These are phyloP conservation scores for Thelonectria discophora DNA, from an alignment of 2,329 filamentous ascomycete species.

Conservation along the genomic window DNA sequence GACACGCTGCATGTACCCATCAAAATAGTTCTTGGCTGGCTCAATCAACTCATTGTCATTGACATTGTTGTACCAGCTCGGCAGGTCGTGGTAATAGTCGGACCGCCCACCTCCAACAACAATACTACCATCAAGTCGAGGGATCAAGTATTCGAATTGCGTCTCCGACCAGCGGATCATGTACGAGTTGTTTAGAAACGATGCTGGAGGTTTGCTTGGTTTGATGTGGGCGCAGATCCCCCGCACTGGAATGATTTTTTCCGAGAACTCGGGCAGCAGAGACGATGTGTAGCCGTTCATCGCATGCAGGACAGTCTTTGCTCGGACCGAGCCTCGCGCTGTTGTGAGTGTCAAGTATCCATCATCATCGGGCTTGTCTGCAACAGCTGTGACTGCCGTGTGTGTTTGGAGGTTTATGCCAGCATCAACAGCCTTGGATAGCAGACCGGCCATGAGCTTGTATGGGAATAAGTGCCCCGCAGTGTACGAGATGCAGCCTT, in stretches of 20 bases:
- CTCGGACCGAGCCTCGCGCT: constrained; percentile 7
- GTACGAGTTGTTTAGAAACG: constrained; percentile 13
- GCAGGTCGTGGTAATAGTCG: constrained; percentile 17
- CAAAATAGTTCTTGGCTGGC: constrained; percentile 18
- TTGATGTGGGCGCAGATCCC: constrained; percentile 21
- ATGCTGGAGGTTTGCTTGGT: constrained; percentile 8
- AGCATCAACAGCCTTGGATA: constrained; percentile 33
- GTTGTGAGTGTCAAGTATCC: constrained; percentile 26
- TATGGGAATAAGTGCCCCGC: constrained; percentile 45
- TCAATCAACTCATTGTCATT: constrained; percentile 21
- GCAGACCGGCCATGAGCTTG: constrained; percentile 44
- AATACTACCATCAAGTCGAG: constrained; percentile 17
- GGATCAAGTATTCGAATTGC: constrained; percentile 20
- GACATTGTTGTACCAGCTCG: constrained; percentile 21
- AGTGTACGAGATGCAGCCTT: constrained; percentile 45
- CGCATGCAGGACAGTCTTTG: constrained; percentile 15
- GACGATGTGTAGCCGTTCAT: constrained; percentile 45
- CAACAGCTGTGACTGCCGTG: constrained; percentile 38
- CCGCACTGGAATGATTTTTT: constrained; percentile 11
- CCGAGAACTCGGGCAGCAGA: constrained; percentile 14
- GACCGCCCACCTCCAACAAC: constrained; percentile 22
- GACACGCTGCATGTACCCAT: constrained; percentile 22
- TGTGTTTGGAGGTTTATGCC: constrained; percentile 44
- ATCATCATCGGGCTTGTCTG: constrained; percentile 18
- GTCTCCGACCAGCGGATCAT: constrained; percentile 21